Base-by-base conservation (phyloP, 371 early-diverging fungal genomes). In the Chytridiales sp. region DNA sequence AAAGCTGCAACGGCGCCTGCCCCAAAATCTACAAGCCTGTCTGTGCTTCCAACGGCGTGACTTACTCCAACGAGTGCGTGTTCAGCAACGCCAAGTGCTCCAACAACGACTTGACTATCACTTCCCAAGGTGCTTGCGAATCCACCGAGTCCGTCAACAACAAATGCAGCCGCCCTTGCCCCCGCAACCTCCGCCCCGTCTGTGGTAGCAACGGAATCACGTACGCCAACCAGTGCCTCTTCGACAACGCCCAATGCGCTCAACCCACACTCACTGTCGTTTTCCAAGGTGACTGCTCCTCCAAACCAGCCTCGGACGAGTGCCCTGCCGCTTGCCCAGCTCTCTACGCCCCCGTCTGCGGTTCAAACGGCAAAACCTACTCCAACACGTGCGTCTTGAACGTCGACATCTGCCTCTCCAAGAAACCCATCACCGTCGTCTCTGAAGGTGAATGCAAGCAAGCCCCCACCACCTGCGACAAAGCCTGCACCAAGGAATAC, bases 201-300 rank as follows among this genome's bases (percentile, higher is more conserved):
- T 44, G 44, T 44, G 44, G 44, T 24, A 21, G 21, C 44, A 24
- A 44, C 44, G 44, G 44, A n/a, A 38, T 38, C 39, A 38, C 39
- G 11, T 38, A 38, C 39, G 39, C 39, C 11, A n/a, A 38, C n/a
- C 39, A 9, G 11, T 38, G 39, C n/a, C 11, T 11, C 9, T 38
- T 38, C 39, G 39, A 11, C 9, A 38, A 38, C 11, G 39, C 39
- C 39, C 39, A 38, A 38, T 38, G 39, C 39, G n/a, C 9, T n/a
- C 9, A 9, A 9, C 39, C 39, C 39, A 11, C 39, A 9, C 39
- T 38, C 39, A 38, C 39, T n/a, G 39, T 38, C 39, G n/a, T 9
- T n/a, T 38, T 38, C 39, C 39, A 38, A 38, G 39, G 39, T n/a
- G 9, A 9, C 39, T 38, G 39, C 39, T 38, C 11, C 39, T n/a